Evolutionary conservation across 1,284 basidiomycete genomes (phyloP).

Genomic region (Puccinia brachypodii): DNA sequence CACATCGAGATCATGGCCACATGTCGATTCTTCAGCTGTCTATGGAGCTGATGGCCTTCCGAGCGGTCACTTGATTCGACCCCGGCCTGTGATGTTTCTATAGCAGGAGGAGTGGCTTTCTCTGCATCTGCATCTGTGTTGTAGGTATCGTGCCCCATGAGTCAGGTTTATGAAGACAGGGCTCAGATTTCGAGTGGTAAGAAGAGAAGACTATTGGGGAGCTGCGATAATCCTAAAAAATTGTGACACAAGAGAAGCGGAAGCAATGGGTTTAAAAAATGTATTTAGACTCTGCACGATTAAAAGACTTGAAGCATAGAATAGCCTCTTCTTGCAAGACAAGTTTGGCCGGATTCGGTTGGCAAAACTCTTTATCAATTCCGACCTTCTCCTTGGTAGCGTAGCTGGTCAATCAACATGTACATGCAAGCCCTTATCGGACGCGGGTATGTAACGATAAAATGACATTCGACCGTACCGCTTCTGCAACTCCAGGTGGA

Average conservation of each 20-base stretch:
- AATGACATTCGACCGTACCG: background rate
- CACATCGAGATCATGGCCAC: slow-evolving; percentile 49
- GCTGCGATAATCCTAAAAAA: background rate
- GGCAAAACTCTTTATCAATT: slow-evolving; percentile 1
- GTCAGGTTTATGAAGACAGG: background rate
- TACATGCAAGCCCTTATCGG: background rate
- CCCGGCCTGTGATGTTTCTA: background rate
- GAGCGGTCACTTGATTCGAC: background rate
- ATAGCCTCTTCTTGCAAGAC: background rate
- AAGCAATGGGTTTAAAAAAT: background rate
- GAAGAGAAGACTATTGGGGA: background rate
- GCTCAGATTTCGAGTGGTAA: background rate
- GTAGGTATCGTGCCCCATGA: background rate
- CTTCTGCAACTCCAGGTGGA: slow-evolving; percentile 6
- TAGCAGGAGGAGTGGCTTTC: background rate
- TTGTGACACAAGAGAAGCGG: background rate
- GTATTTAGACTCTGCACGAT: background rate
- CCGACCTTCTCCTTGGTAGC: slow-evolving; percentile 4
- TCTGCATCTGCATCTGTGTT: slow-evolving; percentile 3
- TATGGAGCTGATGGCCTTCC: slow-evolving; percentile 18
- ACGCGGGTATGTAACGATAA: background rate
- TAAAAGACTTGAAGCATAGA: background rate
- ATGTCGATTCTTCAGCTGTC: slow-evolving; percentile 47
- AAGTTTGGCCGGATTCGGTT: background rate
- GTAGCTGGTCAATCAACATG: background rate